A percentile compares a stretch with the other conserved stretches of the same genome.
Conservation (phyloP, 768 basidiomycete genomes). For the Calocybe cyanea region DNA sequence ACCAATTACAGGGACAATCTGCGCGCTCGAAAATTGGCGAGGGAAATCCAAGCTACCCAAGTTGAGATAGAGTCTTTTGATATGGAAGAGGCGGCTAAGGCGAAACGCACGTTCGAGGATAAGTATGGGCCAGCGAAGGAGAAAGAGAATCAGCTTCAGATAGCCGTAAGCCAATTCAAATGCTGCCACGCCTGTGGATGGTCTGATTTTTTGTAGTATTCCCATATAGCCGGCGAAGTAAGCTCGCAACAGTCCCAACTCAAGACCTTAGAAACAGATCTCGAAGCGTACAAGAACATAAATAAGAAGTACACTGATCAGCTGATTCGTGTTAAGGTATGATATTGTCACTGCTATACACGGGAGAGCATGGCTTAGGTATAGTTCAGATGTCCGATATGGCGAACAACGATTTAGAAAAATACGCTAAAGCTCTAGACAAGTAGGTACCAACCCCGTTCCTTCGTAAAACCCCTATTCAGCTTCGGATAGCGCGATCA, state of each 20-base stretch:
- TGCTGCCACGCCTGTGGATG: background rate
- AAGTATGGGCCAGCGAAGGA: constrained; percentile 70
- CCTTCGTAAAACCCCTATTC: background rate
- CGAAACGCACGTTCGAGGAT: constrained; percentile 79
- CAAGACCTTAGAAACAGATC: constrained; percentile 61
- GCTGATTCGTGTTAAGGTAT: constrained; percentile 90
- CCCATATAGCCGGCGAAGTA: constrained; percentile 82
- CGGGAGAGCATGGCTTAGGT: background rate
- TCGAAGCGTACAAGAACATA: constrained; percentile 84
- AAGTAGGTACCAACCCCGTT: constrained; percentile 52
- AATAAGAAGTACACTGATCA: constrained; percentile 86
- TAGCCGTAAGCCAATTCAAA: constrained; percentile 43
- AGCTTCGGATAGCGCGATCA: constrained; percentile 72
- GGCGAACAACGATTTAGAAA: constrained; percentile 96
- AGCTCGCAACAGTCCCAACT: constrained; percentile 67
- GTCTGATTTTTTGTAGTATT: constrained; percentile 46
- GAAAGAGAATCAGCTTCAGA: constrained; percentile 68
- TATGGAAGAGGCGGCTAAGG: constrained; percentile 82
- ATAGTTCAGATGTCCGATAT: constrained; percentile 84
- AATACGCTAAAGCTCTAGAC: constrained; percentile 95
- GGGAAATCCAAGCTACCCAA: constrained; percentile 64
- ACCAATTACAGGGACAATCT: constrained; percentile 82
- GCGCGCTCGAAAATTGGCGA: constrained; percentile 63
- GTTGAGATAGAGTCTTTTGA: constrained; percentile 71
- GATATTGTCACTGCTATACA: constrained; percentile 8